Evolutionary conservation across 768 basidiomycete species (phyloP), one percentile per base, ranked within the genome.

Genomic region (Suillus subluteus): DNA sequence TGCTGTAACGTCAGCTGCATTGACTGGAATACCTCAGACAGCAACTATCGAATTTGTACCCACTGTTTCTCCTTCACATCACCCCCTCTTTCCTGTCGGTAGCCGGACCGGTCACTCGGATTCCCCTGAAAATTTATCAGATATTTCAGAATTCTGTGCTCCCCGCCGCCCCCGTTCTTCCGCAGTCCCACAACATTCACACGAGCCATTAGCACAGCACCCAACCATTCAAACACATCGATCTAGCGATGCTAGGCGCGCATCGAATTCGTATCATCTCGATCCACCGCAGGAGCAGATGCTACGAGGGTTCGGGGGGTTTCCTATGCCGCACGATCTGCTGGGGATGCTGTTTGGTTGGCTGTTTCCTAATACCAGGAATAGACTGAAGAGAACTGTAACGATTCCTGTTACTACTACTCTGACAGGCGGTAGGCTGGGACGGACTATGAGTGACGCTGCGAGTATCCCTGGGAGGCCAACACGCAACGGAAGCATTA

Each of bases 331-430:
- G 0, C 83, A 82, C 72, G 75, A 84, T 63, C 78, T 92, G 37
- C 65, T 89, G 15, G 83, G 79, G 3, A 76, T 73, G 12, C 66
- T 91, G 2, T 77, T 94, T 37, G 69, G 79, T 12, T 79, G 79
- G 32, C 75, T 90, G 40, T 92, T 96, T 62, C 96, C 96, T 0
- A 75, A 83, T 9, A 66, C 90, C 26, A 79, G 86, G 52, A 83
- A 80, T 56, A 85, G 79, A 50, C 75, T 97, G 40, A 85, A 83
- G 12, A 84, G 87, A 56, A 94, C 91, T 0, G 68, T 95, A 44
- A 96, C 95, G 2, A 85, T 96, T 21, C 93, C 92, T 6, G 80
- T 82, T 4, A 90, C 91, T 18, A 86, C 82, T 12, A 89, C 94
- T 0, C 74, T 90, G 38, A 69, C 76, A 0, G 76, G 76, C 12